Evolutionary conservation across 83 land plant genomes (phyloP).

Genomic region (Diphasiastrum complanatum): DNA sequence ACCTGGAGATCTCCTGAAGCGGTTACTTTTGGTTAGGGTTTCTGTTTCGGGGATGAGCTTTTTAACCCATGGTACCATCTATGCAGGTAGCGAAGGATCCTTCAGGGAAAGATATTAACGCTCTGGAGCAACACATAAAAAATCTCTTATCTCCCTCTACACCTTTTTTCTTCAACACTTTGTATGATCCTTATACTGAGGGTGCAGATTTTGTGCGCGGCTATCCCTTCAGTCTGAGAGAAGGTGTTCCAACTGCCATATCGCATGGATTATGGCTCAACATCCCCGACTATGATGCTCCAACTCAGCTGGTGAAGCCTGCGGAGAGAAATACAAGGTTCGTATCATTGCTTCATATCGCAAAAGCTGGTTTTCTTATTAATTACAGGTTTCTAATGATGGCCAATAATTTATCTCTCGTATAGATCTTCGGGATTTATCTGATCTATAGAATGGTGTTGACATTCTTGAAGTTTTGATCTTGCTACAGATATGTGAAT

Average conservation of each 20-base stretch:
- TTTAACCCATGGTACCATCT: background rate
- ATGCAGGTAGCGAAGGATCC: conserved; percentile 35
- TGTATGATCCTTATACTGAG: conserved; percentile 30
- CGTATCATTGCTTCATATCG: too few species aligned
- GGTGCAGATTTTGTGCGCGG: conserved; percentile 36
- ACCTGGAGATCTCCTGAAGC: background rate
- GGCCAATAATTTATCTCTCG: too few species aligned
- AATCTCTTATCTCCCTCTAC: conserved; percentile 25
- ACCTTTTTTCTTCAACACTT: conserved; percentile 30
- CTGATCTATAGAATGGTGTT: background rate
- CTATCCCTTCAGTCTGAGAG: conserved; percentile 32
- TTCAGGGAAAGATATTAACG: conserved; percentile 29
- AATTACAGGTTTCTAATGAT: background rate
- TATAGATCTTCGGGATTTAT: background rate
- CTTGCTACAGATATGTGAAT: conserved; percentile 21
- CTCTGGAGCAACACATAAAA: conserved; percentile 34
- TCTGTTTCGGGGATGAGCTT: background rate
- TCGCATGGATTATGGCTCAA: conserved; percentile 35
- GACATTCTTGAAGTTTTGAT: background rate
- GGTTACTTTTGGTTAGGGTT: background rate
- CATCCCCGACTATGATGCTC: conserved; percentile 34
- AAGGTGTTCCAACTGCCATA: conserved; percentile 26
- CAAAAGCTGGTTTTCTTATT: too few species aligned
- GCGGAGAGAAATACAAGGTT: conserved; percentile 31
- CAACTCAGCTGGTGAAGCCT: conserved; percentile 34